Evolutionary conservation across 331 rosid genomes (phyloP), one percentile per base, ranked within the genome.

Genomic region (Stylosanthes scabra): DNA sequence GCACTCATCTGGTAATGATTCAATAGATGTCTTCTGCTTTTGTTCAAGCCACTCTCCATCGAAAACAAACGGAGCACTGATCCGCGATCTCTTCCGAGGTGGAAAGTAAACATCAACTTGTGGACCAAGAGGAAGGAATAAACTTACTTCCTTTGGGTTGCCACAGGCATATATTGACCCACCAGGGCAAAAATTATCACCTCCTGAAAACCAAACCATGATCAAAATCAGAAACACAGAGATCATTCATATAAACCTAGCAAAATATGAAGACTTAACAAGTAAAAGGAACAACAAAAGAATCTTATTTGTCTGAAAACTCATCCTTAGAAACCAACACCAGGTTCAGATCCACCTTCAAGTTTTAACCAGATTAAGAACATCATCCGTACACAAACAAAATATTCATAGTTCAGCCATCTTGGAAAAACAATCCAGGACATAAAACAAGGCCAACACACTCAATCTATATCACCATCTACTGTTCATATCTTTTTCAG

Each of bases 1-100:
- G 74, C 99, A 92, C 69, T 92, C 99, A 68, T 90, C 97, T 28
- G 99, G 99, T 63, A 95, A 80, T 76, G 82, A 57, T 62, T 90
- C 96, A 8, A 95, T 86, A 41, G 99, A 84, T 57, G 84, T 78
- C 77, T 84, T 68, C 83, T 73, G 87, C 88, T 91, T 89, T 88
- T 76, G 87, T 78, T 82, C 85, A 59, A 88, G 58, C 84, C 76
- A 82, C 74, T 83, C 89, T 76, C 82, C 87, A 13, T 70, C 42
- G 49, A 92, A 78, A 71, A 88, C 85, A 80, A 87, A 88, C 11
- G 97, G 93, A 25, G 86, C 84, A 4, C 80, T 82, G 87, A 83
- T n/a, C 2, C 98, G 97, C 15, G 97, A 88, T 81, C 97, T 92
- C 89, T 95, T 95, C 80, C 87, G 82, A 40, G 88, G 83, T 70